Evolutionary conservation across 371 early-diverging fungal species (phyloP).

Genomic region (Mucor ambiguus): DNA sequence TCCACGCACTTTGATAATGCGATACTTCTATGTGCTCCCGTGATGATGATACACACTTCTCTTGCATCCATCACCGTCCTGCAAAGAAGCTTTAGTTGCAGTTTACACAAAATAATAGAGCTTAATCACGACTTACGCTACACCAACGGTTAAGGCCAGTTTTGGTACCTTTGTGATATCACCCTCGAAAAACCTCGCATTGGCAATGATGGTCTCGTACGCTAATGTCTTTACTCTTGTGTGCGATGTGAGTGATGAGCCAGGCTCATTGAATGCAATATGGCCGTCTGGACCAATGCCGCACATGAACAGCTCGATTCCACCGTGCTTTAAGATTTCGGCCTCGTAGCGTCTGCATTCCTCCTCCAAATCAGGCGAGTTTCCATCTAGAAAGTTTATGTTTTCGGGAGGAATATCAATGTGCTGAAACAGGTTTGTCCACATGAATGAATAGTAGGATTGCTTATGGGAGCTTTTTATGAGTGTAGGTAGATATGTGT

Average conservation of each 20-base stretch:
- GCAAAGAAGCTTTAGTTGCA: background rate
- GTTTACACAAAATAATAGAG: background rate
- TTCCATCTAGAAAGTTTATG: conserved; percentile 84
- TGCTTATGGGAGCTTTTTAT: conserved; percentile 71
- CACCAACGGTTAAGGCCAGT: conserved; percentile 87
- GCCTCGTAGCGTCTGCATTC: conserved; percentile 83
- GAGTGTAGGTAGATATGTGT: background rate
- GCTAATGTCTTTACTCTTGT: conserved; percentile 90
- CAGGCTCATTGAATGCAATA: conserved; percentile 92
- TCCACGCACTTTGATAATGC: conserved; percentile 88
- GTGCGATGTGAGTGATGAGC: conserved; percentile 83
- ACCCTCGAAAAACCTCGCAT: conserved; percentile 86
- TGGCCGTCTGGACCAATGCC: conserved; percentile 92
- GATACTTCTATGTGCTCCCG: conserved; percentile 78
- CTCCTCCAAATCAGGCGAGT: conserved; percentile 77
- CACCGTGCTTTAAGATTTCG: conserved; percentile 75
- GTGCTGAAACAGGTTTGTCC: conserved; percentile 81
- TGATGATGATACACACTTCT: conserved; percentile 85
- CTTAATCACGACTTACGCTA: conserved; percentile 58
- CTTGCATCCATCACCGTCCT: conserved; percentile 88
- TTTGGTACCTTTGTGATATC: conserved; percentile 90
- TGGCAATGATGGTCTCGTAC: conserved; percentile 89
- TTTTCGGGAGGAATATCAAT: conserved; percentile 80
- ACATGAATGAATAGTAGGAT: conserved; percentile 90
- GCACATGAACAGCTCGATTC: conserved; percentile 83